Conservation (phyloP, 768 basidiomycete genomes). For the Lepiota brunneoincarnata region DNA sequence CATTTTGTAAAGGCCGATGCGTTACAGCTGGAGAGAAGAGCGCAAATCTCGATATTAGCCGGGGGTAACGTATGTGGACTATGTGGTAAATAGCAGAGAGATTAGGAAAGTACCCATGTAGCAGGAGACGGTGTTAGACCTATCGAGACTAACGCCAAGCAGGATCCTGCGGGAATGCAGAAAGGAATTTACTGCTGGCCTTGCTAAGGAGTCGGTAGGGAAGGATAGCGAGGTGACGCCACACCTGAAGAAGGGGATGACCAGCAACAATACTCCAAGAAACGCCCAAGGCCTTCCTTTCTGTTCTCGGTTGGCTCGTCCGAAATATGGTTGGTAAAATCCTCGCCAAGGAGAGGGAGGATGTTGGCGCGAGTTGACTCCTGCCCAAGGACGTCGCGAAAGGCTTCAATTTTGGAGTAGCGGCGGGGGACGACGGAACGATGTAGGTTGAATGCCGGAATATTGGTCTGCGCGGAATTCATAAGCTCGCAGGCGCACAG, state of each 20-base stretch:
- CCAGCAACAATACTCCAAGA: slow-evolving; percentile 95
- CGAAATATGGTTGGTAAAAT: slow-evolving; percentile 97
- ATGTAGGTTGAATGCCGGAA: slow-evolving; percentile 97
- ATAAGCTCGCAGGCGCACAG: background rate
- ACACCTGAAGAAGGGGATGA: slow-evolving; percentile 91
- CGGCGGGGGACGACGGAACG: slow-evolving; percentile 85
- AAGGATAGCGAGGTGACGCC: slow-evolving; percentile 18
- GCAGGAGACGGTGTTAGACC: slow-evolving; percentile 58
- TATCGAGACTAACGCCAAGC: slow-evolving; percentile 84
- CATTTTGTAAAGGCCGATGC: background rate
- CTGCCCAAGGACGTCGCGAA: slow-evolving; percentile 95
- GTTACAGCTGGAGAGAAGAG: background rate
- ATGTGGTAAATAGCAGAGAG: no score
- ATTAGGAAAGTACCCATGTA: no score
- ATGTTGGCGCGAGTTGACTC: slow-evolving; percentile 98
- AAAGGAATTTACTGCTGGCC: slow-evolving; percentile 97
- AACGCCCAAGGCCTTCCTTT: slow-evolving; percentile 91
- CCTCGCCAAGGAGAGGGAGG: slow-evolving; percentile 94
- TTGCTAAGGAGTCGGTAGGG: slow-evolving; percentile 25
- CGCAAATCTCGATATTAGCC: background rate
- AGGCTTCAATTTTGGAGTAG: slow-evolving; percentile 94
- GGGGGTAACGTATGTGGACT: no score
- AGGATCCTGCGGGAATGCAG: slow-evolving; percentile 93
- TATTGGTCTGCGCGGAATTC: slow-evolving; percentile 78
- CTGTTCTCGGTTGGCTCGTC: slow-evolving; percentile 94